Evolutionary conservation across 345 rosid species (phyloP), one percentile per base, ranked within the genome.

Genomic region (Firmiana major): DNA sequence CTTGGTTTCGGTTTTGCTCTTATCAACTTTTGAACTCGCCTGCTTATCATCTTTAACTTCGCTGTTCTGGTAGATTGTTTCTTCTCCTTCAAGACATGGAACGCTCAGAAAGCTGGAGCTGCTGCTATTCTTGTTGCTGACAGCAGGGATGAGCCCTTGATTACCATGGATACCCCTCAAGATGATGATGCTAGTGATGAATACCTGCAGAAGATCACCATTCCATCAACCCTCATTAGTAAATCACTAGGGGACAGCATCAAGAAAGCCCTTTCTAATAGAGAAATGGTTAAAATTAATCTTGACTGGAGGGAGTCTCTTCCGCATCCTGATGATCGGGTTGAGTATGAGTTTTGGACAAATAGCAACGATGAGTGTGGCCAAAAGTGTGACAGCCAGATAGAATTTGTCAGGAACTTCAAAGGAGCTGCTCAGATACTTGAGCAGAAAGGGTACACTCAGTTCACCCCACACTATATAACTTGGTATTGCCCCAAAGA

Each of bases 311-410:
- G 80, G 22, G 95, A 91, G 79, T 80, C 95, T 72, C 93, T 91
- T 73, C 95, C 93, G 1, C 90, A 91, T 75, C 93, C 93, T n/a
- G 91, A 51, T 51, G 90, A 91, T 34, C 88, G 93, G 62, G 95
- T 91, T n/a, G 95, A 89, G 86, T 91, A 88, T 73, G 93, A 91
- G 79, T 87, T 91, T 69, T 91, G 94, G 94, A 91, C 92, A 45
- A 91, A 83, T 58, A 89, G 89, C 85, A 88, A 91, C 9, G 88
- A 87, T 38, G 92, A 84, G 79, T 91, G 95, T 38, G 95, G 95
- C 11, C 81, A 85, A 55, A 88, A 87, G 78, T 91, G 95, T 77
- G 89, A 88, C 42, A 80, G 87, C 74, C 95, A 88, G 87, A 85
- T 84, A 57, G 82, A 84, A 24, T 91, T 91, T 76, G 84, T 91